phyloP scores from a whole-genome alignment of 495 filamentous ascomycete genomes.

The Eremomyces bilateralis region DNA sequence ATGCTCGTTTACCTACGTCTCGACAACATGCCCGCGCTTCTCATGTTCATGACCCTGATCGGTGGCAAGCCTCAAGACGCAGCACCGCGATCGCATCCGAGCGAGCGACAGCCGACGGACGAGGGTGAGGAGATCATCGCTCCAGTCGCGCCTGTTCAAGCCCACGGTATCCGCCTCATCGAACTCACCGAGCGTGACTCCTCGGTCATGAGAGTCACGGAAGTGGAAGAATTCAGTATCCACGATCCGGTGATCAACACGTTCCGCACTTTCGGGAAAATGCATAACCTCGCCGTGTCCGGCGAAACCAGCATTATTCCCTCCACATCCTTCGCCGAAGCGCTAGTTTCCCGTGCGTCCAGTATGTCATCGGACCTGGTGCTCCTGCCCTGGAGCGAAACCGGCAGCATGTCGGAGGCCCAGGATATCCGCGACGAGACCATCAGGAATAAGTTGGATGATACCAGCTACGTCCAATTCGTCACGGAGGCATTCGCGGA shows the following conservation, averaged over 20 bases:
- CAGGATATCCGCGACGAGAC: constrained; percentile 20
- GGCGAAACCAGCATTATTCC: constrained; percentile 60
- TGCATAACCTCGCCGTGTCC: constrained; percentile 67
- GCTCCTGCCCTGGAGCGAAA: constrained; percentile 79
- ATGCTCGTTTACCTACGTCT: constrained; percentile 56
- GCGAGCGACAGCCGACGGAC: constrained; percentile 8
- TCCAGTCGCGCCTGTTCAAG: constrained; percentile 38
- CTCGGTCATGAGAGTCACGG: constrained; percentile 83
- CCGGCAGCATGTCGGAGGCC: constrained; percentile 45
- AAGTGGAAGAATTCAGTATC: constrained; percentile 51
- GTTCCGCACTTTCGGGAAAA: constrained; percentile 69
- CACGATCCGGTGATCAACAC: constrained; percentile 82
- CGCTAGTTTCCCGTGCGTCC: constrained; percentile 41
- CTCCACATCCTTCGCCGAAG: constrained; percentile 56
- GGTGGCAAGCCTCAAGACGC: constrained; percentile 21
- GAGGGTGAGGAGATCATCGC: constrained; percentile 3
- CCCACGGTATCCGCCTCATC: constrained; percentile 68
- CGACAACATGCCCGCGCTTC: constrained; percentile 70
- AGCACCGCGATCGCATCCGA: constrained; percentile 9
- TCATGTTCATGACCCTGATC: constrained; percentile 65
- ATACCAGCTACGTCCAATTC: constrained; percentile 14
- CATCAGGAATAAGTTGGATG: constrained; percentile 15
- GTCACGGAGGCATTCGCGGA: constrained; percentile 39
- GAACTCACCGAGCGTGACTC: constrained; percentile 86
- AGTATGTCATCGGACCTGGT: constrained; percentile 57